Percentiles rank a stretch among this genome's conserved stretches.
phyloP scores from a whole-genome alignment of 192 early-diverging fungal genomes.

The Coemansia sp. region DNA sequence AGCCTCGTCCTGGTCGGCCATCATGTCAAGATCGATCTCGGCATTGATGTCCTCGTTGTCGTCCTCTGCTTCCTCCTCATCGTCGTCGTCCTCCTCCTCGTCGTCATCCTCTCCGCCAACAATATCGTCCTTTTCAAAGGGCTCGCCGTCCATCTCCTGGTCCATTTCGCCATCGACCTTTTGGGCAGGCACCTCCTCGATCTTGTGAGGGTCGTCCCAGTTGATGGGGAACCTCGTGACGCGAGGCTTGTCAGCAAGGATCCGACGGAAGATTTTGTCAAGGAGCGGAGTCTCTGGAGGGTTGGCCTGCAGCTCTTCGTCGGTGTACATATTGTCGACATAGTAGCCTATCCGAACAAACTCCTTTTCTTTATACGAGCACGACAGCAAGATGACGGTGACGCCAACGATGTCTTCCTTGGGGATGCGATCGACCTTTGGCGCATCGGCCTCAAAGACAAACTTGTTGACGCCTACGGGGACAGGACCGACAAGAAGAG shows the following conservation, averaged over 20 bases:
- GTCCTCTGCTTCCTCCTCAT: conserved; percentile 32
- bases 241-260: conserved; percentile 90
- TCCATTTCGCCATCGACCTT: conserved; percentile 18
- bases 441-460: conserved; percentile 72
- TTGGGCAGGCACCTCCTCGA: conserved; percentile 34
- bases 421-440: conserved; percentile 74
- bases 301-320: conserved; percentile 73
- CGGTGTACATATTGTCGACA: conserved; percentile 93
- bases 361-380: conserved; percentile 84
- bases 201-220: conserved; percentile 54
- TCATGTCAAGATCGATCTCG: conserved; percentile 28
- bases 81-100: conserved; percentile 16
- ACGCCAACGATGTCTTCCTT: conserved; percentile 81
- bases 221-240: conserved; percentile 85
- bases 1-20: conserved; percentile 28
- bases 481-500: conserved; percentile 92
- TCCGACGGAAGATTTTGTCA: conserved; percentile 77
- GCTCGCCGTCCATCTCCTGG: conserved; percentile 26
- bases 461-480: conserved; percentile 95
- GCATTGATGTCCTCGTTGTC: conserved; percentile 28
- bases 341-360: conserved; percentile 98
- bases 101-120: conserved; percentile 13
- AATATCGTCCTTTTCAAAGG: conserved; percentile 11
- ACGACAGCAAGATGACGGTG: conserved; percentile 86
- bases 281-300: conserved; percentile 71